Conservation (phyloP, 2,329 filamentous ascomycete species). For the Pyrenophora graminea region DNA sequence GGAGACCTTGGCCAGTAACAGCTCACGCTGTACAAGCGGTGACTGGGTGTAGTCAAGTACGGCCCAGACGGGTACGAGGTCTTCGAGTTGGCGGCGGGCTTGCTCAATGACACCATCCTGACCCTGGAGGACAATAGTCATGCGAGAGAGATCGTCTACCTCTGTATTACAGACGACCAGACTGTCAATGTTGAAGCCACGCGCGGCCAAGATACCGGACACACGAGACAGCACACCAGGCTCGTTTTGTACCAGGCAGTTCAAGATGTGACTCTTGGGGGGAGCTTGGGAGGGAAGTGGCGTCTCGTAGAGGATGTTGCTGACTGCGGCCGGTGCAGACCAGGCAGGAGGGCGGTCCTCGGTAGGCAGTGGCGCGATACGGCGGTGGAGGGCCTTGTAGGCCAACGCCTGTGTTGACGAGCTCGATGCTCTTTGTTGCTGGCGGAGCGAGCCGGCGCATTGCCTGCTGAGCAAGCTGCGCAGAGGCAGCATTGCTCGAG, state of each 20-base stretch:
- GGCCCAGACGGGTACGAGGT: constrained; percentile 96
- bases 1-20: constrained; percentile 94
- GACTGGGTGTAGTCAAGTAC: constrained; percentile 94
- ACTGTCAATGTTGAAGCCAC: constrained; percentile 99
- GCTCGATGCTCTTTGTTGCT: constrained; percentile 46
- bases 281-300: constrained; percentile 81
- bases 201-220: constrained; percentile 91
- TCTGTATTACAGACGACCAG: constrained; percentile 98
- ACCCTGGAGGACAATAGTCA: constrained; percentile 97
- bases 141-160: constrained; percentile 92
- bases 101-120: constrained; percentile 98
- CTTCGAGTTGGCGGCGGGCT: constrained; percentile 90
- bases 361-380: constrained; percentile 81
- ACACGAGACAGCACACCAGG: constrained; percentile 95
- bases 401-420: constrained; percentile 91
- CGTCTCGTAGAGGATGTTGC: constrained; percentile 98
- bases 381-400: constrained; percentile 95
- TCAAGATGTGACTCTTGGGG: constrained; percentile 92
- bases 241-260: constrained; percentile 98
- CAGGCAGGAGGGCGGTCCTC: constrained; percentile 79
- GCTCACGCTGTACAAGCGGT: constrained; percentile 91
- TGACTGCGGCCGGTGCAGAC: constrained; percentile 88
- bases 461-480: constrained; percentile 39
- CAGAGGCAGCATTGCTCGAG: constrained; percentile 47
- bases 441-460: constrained; percentile 31